These are phyloP conservation scores for Dothidotthia symphoricarpi DNA, from an alignment of 2,329 filamentous ascomycete species.

Conservation along the genomic window DNA sequence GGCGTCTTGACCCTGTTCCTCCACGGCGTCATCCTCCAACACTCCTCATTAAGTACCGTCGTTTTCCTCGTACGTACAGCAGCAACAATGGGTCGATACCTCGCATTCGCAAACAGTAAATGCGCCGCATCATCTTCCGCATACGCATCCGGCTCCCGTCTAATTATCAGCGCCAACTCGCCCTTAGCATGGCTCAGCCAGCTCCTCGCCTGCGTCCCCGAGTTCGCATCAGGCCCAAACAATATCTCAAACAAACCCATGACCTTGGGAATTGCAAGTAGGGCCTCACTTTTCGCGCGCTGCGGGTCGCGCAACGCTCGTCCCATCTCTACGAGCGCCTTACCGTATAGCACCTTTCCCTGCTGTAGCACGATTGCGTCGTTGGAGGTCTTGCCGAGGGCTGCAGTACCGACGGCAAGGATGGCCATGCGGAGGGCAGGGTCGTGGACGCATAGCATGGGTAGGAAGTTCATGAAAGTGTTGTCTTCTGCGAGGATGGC, in stretches of 20 bases:
- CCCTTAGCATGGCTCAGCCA: conserved; percentile 33
- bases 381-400: conserved; percentile 18
- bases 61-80: conserved; percentile 39
- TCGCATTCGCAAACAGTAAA: conserved; percentile 23
- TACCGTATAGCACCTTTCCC: conserved; percentile 26
- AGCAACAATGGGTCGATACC: conserved; percentile 20
- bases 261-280: conserved; percentile 25
- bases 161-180: conserved; percentile 23
- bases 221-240: conserved; percentile 26
- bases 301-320: conserved; percentile 17
- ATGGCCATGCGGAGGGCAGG: conserved; percentile 25
- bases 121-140: conserved; percentile 17
- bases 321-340: conserved; percentile 23
- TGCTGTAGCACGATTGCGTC: conserved; percentile 18
- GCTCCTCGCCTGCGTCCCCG: conserved; percentile 21
- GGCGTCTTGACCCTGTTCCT: conserved; percentile 29
- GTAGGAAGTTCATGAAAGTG: conserved; percentile 16
- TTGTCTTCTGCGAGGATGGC: conserved; percentile 9
- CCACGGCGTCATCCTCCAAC: conserved; percentile 42
- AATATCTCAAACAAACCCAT: conserved; percentile 19
- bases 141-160: conserved; percentile 19
- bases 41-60: conserved; percentile 28
- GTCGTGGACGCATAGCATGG: conserved; percentile 20
- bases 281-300: conserved; percentile 19
- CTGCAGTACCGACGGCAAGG: conserved; percentile 26